Conservation (phyloP, 2,329 filamentous ascomycete species). For the Parasarocladium wereldwijsianum region DNA sequence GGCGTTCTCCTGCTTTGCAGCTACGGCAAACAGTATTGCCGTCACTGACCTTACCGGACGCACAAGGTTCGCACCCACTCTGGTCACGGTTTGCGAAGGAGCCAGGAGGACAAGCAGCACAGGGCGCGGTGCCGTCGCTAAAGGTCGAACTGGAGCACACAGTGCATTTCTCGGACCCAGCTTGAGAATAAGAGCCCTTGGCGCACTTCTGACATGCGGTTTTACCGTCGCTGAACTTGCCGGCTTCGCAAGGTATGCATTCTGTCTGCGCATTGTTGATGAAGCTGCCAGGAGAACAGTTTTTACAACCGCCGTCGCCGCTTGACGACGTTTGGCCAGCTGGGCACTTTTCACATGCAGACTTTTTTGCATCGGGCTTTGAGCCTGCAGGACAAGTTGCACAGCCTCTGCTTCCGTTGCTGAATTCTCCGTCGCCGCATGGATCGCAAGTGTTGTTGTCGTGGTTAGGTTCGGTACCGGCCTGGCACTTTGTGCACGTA, state of each 20-base stretch:
- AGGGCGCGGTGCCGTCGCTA: slow-evolving; percentile 1
- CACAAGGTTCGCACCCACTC: neutral
- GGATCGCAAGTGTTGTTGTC: slow-evolving; percentile 1
- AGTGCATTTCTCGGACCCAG: neutral
- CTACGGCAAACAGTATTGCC: neutral
- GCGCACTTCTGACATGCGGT: neutral
- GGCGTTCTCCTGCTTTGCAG: neutral
- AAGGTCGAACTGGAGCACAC: neutral
- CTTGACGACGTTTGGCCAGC: neutral
- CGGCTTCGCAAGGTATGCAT: neutral
- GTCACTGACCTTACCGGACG: neutral
- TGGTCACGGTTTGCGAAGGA: slow-evolving; percentile 1
- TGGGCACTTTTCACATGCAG: slow-evolving; percentile 1
- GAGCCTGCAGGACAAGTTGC: neutral
- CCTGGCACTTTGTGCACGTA: neutral
- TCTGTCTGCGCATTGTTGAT: neutral
- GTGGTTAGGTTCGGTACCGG: slow-evolving; percentile 1
- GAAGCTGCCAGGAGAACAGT: neutral
- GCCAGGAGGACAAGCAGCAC: neutral
- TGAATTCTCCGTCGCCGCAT: neutral
- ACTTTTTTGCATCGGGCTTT: neutral
- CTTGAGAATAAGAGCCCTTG: neutral
- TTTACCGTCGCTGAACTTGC: slow-evolving; percentile 1
- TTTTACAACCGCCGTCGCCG: neutral
- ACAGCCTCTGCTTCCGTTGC: slow-evolving; percentile 1